phyloP scores from a whole-genome alignment of 352 stramenopile species.

The Globisporangium middletonii region DNA sequence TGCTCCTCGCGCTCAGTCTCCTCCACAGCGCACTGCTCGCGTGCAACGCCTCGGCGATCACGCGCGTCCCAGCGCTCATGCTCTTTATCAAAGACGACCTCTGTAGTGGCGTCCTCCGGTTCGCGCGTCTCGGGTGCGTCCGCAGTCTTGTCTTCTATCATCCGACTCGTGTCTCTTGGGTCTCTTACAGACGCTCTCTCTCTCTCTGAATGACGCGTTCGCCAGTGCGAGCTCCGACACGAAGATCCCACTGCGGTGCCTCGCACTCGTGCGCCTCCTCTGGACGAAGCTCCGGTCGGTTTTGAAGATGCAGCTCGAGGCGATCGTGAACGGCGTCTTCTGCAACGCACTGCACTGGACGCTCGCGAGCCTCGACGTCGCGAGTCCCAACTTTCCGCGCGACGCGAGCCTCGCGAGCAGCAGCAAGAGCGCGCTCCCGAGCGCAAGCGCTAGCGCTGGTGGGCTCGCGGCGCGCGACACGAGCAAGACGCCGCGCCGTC shows the following conservation, averaged over 20 bases:
- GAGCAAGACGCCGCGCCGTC: not conserved
- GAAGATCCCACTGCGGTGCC: conserved; percentile 50
- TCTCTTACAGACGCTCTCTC: not conserved
- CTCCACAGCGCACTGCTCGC: conserved; percentile 46
- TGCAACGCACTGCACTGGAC: conserved; percentile 66
- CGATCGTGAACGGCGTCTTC: conserved; percentile 67
- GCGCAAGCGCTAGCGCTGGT: conserved; percentile 1
- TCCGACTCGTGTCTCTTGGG: not conserved
- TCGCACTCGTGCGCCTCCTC: conserved; percentile 61
- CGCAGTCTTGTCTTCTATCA: not conserved
- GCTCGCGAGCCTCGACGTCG: conserved; percentile 53
- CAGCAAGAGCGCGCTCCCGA: conserved; percentile 1
- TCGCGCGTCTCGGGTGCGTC: conserved; percentile 58
- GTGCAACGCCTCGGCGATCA: conserved; percentile 45
- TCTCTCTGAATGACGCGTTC: not conserved
- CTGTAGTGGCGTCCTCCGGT: conserved; percentile 65
- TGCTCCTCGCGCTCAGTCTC: conserved; percentile 66
- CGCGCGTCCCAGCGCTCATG: conserved; percentile 57
- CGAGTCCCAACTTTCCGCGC: conserved; percentile 40
- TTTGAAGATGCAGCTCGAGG: conserved; percentile 81
- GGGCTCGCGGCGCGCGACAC: not conserved
- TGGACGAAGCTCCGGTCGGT: conserved; percentile 65
- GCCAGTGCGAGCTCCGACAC: conserved; percentile 40
- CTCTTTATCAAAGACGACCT: conserved; percentile 83
- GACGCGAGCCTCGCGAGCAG: conserved; percentile 16